Percentiles rank a stretch among this genome's conserved stretches.
phyloP scores from a whole-genome alignment of 371 early-diverging fungal genomes.

The Apophysomyces ossiformis region DNA sequence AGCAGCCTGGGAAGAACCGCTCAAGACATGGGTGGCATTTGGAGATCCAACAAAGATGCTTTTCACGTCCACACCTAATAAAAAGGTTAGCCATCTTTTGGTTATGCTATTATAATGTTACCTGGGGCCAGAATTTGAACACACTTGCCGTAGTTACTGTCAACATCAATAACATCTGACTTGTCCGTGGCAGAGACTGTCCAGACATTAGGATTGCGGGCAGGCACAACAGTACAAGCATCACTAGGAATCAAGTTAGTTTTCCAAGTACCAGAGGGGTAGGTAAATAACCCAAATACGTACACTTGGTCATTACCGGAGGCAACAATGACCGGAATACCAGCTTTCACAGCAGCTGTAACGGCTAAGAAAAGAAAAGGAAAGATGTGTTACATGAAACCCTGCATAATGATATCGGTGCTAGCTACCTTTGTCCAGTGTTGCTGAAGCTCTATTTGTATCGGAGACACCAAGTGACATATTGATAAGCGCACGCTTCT shows the following conservation, averaged over 20 bases:
- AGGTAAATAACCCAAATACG: background rate
- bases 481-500: slow-evolving; percentile 53
- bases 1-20: slow-evolving; percentile 81
- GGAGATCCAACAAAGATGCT: slow-evolving; percentile 43
- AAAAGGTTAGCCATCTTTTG: background rate
- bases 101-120: slow-evolving; percentile 8
- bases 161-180: slow-evolving; percentile 48
- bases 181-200: slow-evolving; percentile 71
- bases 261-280: background rate
- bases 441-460: slow-evolving; percentile 17
- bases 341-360: slow-evolving; percentile 48
- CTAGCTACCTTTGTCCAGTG: slow-evolving; percentile 27
- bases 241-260: slow-evolving; percentile 25
- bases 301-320: slow-evolving; percentile 68
- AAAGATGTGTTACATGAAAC: slow-evolving; percentile 1
- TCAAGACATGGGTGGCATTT: slow-evolving; percentile 52
- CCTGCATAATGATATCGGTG: background rate
- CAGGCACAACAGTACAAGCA: slow-evolving; percentile 75
- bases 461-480: slow-evolving; percentile 60
- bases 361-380: slow-evolving; percentile 34
- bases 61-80: slow-evolving; percentile 33
- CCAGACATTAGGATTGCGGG: slow-evolving; percentile 62
- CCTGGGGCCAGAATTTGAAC: slow-evolving; percentile 68
- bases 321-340: slow-evolving; percentile 72
- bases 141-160: slow-evolving; percentile 64